Conservation (phyloP, 768 basidiomycete species). For the Trametes coccinea region DNA sequence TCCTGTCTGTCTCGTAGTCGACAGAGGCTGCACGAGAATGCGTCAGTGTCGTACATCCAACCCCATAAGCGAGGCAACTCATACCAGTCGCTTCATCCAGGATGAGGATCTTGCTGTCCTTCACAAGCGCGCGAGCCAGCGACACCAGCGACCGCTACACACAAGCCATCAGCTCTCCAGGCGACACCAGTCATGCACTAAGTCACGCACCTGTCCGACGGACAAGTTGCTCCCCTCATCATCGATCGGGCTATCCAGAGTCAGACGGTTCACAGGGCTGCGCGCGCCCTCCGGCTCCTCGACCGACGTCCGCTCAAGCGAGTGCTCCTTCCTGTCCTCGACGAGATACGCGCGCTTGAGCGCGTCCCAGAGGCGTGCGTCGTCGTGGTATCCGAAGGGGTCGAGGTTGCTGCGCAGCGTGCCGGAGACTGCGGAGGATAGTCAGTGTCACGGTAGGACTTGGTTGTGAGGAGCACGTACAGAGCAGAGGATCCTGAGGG, state of each 20-base stretch:
- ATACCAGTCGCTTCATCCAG: conserved; percentile 87
- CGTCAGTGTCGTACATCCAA: neutral
- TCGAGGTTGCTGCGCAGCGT: conserved; percentile 87
- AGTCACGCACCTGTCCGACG: conserved; percentile 59
- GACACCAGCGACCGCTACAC: conserved; percentile 77
- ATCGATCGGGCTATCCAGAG: conserved; percentile 80
- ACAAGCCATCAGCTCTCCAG: conserved; percentile 6
- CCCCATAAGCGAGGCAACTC: neutral
- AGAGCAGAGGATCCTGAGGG: conserved; percentile 72
- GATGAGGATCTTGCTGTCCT: conserved; percentile 80
- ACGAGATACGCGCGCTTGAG: conserved; percentile 82
- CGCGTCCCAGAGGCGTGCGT: conserved; percentile 85
- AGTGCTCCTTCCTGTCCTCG: conserved; percentile 42
- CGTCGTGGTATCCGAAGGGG: conserved; percentile 81
- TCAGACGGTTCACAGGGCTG: conserved; percentile 55
- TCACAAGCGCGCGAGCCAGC: conserved; percentile 86
- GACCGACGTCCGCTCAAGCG: conserved; percentile 32
- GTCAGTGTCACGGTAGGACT: no score
- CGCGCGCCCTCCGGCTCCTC: conserved; percentile 37
- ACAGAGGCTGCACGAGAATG: conserved; percentile 60
- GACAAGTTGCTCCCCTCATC: conserved; percentile 86
- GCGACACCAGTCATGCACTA: neutral
- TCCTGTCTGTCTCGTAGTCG: conserved; percentile 86
- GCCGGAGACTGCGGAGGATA: conserved; percentile 57
- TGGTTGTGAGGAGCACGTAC: conserved; percentile 40